Base-by-base conservation (phyloP, 345 rosid genomes). In the Syzygium grande region DNA sequence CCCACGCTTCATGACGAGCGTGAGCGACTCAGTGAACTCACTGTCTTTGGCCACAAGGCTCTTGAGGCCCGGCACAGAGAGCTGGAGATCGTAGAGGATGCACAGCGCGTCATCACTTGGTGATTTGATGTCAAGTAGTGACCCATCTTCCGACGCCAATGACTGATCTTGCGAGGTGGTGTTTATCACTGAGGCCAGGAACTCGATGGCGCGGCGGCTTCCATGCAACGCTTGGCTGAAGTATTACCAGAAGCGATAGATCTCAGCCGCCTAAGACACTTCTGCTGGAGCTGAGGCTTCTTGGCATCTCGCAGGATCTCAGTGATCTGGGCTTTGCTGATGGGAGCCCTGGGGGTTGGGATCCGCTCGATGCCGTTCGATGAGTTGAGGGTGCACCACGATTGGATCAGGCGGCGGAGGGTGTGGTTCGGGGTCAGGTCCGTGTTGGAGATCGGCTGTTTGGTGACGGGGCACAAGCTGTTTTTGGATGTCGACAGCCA, bases 371-470 rank as follows among this genome's bases (percentile, higher is more conserved):
- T 77, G 41, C 99, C 99, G 38, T 92, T 84, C 1, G 98, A 94
- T n/a, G 98, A 96, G 77, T 97, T 95, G 61, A 95, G 88, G 11
- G 95, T 97, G 91, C 99, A 97, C 99, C 99, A 97, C 11, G 99
- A 94, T 89, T 97, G 99, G 55, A 96, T 93, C 58, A 97, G 90
- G 17, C 99, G 93, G 15, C 98, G 96, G 43, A 97, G 93, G 84
- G 96, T 96, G 89, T 95, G 96, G 91, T 97, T 97, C 3, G 99
- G 99, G 0, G 98, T 96, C 9, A 96, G 90, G 12, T 90, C 87
- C 52, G 89, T 90, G 5, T 90, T 27, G 84, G 88, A 59, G 5
- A 97, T 85, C 73, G 87, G 90, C 83, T 93, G 98, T 85, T 95
- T 97, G 22, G 99, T 95, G 46, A 95, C 93, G 19, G 90, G 90